Evolutionary conservation across 106 monocot genomes (phyloP), one percentile per base, ranked within the genome.

Genomic region (Platanthera zijinensis): DNA sequence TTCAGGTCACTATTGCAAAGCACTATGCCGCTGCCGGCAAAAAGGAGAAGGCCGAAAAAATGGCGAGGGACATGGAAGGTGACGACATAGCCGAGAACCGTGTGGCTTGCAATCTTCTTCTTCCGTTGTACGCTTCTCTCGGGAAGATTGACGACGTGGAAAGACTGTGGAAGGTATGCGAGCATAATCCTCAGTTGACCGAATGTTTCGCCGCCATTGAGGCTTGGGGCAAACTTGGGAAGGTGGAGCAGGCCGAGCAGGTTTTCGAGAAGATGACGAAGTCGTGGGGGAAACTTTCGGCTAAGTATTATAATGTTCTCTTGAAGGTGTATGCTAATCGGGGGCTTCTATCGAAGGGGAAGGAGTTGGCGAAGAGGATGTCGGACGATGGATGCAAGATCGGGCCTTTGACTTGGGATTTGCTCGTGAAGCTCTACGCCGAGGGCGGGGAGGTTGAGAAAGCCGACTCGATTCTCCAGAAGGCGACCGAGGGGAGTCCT

Each of bases 391-490:
- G 88, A 7, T 81, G 81, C 68, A 77, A 19, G 49, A 80, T 92
- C 21, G 90, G 89, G 3, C 81, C 86, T 45, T 9, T 75, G 52
- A 92, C 90, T 30, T 86, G 81, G 86, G 88, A 95, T 78, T 76
- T 76, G 2, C 78, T 95, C 30, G 86, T 95, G 45, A 92, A 79
- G 73, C 83, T 92, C 49, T 85, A 95, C 53, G 75, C 82, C 25
- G 75, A 74, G 62, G 80, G 86, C 45, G 92, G 91, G 5, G 94
- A 95, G 57, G 83, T 92, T 19, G 92, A 92, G 78, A 95, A 92
- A 69, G 95, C 92, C 0, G 92, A 95, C 48, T 83, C 88, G 2
- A 74, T 95, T 50, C 69, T 95, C 66, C 88, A 80, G 7, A 89
- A 92, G 64, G 82, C 84, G 52, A 51, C 68, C 7, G 76, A 87